Base-by-base conservation (phyloP, 1,139 yeast genomes). In the Magnusiomyces starmeri region DNA sequence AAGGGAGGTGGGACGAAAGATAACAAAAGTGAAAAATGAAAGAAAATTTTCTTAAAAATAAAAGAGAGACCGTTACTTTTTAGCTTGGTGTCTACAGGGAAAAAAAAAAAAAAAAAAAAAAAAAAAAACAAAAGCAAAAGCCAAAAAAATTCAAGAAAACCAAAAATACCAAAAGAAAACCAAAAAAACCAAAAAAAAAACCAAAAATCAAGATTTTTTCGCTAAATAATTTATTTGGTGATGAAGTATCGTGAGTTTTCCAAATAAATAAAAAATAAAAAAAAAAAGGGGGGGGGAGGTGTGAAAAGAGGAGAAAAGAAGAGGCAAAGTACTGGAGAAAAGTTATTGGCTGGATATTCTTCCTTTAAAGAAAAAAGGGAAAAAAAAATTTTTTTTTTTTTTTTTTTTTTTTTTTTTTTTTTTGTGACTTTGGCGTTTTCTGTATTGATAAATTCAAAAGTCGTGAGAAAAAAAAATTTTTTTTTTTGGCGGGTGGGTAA, bases 81-180 rank as follows among this genome's bases (percentile, higher is more conserved):
- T 9, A 16, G 24, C 26, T 4, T 25, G 18, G 2, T 27, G 14
- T 43, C 25, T 26, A 40, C n/a, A 20, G 20, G 20, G 20, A 4
- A 12, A 14, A n/a, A 26, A 10, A 29, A 14, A 16, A 24, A 16
- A 25, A 2, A 16, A 18, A 39, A 29, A 26, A 47, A 27, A 4
- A 22, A 40, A 29, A 16, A 41, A 47, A 26, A n/a, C n/a, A n/a
- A n/a, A n/a, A n/a, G n/a, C n/a, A n/a, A n/a, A n/a, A n/a, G n/a
- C n/a, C n/a, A n/a, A n/a, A n/a, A n/a, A n/a, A 12, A 35, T 35
- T 35, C n/a, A 45, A n/a, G n/a, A 34, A n/a, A 45, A 34, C 9
- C 4, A 34, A 45, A 35, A 45, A 34, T 25, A 34, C 32, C 44
- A 21, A 41, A 29, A 32, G 24, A 29, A 43, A 35, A 37, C 12